These are phyloP conservation scores for Epichloe gansuensis DNA, from an alignment of 2,329 filamentous ascomycete species.

Conservation along the genomic window DNA sequence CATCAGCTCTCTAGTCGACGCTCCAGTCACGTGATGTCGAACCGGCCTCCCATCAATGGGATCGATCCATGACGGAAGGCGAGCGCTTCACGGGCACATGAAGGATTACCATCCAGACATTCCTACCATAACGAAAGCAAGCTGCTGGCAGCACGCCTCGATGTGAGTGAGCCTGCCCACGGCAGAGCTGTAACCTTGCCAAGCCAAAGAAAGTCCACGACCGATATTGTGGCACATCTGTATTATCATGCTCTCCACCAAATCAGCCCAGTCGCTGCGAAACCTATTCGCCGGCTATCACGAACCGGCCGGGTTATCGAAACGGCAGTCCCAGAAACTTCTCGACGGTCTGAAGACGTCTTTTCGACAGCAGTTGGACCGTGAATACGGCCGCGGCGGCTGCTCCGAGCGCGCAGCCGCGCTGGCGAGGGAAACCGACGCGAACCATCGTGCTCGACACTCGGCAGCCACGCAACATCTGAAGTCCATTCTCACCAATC, in stretches of 20 bases:
- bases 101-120: not conserved
- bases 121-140: not conserved
- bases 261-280: slow-evolving; percentile 24
- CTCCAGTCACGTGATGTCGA: too few species aligned
- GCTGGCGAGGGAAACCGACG: slow-evolving; percentile 10
- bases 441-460: slow-evolving; percentile 20
- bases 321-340: slow-evolving; percentile 40
- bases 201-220: not conserved
- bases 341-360: slow-evolving; percentile 44
- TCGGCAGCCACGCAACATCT: slow-evolving; percentile 34
- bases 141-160: slow-evolving; percentile 2
- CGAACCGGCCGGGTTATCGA: slow-evolving; percentile 38
- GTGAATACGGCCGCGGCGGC: slow-evolving; percentile 37
- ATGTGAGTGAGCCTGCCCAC: slow-evolving; percentile 6
- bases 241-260: slow-evolving; percentile 26
- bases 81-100: too few species aligned
- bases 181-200: slow-evolving; percentile 1
- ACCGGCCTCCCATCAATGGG: too few species aligned
- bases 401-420: slow-evolving; percentile 15
- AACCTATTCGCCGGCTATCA: slow-evolving; percentile 32
- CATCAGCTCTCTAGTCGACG: too few species aligned
- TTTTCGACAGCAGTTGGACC: slow-evolving; percentile 46
- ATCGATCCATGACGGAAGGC: too few species aligned
- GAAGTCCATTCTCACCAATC: slow-evolving; percentile 44
- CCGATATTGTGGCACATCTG: not conserved